These are phyloP conservation scores for Capronia americana DNA, from an alignment of 2,329 filamentous ascomycete genomes.

Conservation along the genomic window DNA sequence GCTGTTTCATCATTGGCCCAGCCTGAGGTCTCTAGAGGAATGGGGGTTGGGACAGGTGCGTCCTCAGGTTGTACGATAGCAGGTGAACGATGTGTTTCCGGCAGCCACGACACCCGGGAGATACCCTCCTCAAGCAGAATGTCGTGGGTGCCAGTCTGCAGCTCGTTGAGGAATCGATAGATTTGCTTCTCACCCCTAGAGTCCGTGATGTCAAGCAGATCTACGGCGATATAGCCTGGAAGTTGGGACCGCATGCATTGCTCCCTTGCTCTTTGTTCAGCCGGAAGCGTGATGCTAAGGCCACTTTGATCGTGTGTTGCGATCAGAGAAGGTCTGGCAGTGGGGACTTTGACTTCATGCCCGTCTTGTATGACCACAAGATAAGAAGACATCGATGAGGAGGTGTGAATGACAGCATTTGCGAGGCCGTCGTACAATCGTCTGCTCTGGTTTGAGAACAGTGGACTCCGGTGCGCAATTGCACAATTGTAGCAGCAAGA, in stretches of 20 bases:
- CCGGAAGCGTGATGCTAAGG: conserved; percentile 27
- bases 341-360: conserved; percentile 11
- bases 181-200: conserved; percentile 30
- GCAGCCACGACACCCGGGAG: conserved; percentile 27
- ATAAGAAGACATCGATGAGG: conserved; percentile 25
- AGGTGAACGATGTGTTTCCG: conserved; percentile 26
- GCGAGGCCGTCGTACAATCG: conserved; percentile 17
- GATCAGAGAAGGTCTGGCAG: conserved; percentile 21
- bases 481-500: conserved; percentile 26
- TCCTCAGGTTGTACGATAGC: neutral
- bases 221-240: conserved; percentile 25
- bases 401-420: conserved; percentile 22
- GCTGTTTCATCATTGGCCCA: conserved; percentile 14
- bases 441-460: conserved; percentile 25
- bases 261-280: conserved; percentile 5
- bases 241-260: conserved; percentile 26
- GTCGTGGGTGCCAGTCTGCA: conserved; percentile 29
- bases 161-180: conserved; percentile 34
- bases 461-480: conserved; percentile 28
- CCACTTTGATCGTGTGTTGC: conserved; percentile 10
- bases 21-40: conserved; percentile 13
- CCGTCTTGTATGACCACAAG: conserved; percentile 22
- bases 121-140: conserved; percentile 30
- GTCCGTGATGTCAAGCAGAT: conserved; percentile 25
- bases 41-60: conserved; percentile 16